Conservation (phyloP, 2,329 filamentous ascomycete species). For the Emmonsiellopsis sp. region DNA sequence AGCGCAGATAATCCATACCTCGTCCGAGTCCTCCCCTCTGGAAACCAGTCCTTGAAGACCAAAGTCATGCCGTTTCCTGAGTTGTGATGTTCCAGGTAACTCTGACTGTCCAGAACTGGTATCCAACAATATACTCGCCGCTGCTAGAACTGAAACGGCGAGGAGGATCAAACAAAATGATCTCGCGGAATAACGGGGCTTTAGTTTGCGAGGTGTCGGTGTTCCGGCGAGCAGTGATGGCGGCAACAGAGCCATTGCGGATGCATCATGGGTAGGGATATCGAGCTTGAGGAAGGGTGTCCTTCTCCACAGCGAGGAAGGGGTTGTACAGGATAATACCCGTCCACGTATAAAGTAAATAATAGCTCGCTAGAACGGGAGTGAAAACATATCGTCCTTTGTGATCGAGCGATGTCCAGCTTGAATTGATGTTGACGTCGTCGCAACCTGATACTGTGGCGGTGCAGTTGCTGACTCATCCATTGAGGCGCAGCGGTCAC, state of each 20-base stretch:
- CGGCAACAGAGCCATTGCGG: conserved; percentile 8
- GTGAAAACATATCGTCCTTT: too few species aligned
- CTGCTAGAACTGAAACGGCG: conserved; percentile 24
- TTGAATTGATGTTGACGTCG: too few species aligned
- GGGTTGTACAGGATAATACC: neutral
- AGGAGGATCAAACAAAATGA: conserved; percentile 39
- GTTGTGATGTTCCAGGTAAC: conserved; percentile 3
- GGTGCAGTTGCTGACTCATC: too few species aligned
- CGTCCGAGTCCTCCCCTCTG: conserved; percentile 2
- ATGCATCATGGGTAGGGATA: conserved; percentile 20
- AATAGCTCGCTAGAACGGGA: too few species aligned
- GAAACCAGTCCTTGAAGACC: neutral
- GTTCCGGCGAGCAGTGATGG: conserved; percentile 1
- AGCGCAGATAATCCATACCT: conserved; percentile 1
- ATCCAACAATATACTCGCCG: conserved; percentile 19
- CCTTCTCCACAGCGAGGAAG: too few species aligned
- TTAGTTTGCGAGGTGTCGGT: conserved; percentile 9
- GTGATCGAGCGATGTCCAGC: too few species aligned
- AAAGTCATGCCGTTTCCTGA: conserved; percentile 19
- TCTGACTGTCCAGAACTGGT: neutral
- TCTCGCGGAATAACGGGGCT: conserved; percentile 31
- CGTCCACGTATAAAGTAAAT: neutral
- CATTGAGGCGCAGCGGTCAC: too few species aligned
- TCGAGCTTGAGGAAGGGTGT: neutral
- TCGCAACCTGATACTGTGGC: too few species aligned